A percentile compares a stretch with the other conserved stretches of the same genome.
Evolutionary conservation across 1,284 basidiomycete species (phyloP).

Genomic region (Coniophora puteana): DNA sequence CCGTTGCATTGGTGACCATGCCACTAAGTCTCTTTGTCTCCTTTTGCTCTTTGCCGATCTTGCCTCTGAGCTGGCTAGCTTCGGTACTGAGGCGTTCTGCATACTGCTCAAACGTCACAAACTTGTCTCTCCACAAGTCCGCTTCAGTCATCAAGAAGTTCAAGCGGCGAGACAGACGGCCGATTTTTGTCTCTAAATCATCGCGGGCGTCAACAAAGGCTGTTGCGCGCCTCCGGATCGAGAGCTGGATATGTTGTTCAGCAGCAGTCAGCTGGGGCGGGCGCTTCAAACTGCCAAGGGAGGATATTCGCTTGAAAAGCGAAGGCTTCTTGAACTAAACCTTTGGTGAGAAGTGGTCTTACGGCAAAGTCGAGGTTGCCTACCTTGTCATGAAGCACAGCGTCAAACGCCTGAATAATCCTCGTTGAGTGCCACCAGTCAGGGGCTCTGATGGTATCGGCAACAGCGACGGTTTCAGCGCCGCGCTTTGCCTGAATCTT

Average conservation of each 20-base stretch:
- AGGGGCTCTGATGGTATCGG: conserved; percentile 83
- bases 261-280: conserved; percentile 71
- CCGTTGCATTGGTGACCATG: conserved; percentile 69
- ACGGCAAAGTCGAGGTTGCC: conserved; percentile 12
- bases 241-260: conserved; percentile 80
- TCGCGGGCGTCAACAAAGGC: conserved; percentile 93
- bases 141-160: conserved; percentile 91
- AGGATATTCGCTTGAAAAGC: conserved; percentile 81
- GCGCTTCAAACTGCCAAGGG: conserved; percentile 68
- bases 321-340: conserved; percentile 83
- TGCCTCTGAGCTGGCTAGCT: conserved; percentile 74
- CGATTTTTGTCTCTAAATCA: conserved; percentile 88
- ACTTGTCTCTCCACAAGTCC: conserved; percentile 88
- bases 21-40: conserved; percentile 82
- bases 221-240: conserved; percentile 84
- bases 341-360: conserved; percentile 15
- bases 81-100: conserved; percentile 87
- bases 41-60: conserved; percentile 85
- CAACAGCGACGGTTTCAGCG: conserved; percentile 74
- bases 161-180: conserved; percentile 73
- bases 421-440: conserved; percentile 91
- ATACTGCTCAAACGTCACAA: conserved; percentile 87
- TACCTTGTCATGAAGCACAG: conserved; percentile 84
- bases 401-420: conserved; percentile 87
- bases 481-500: conserved; percentile 81